Conservation (phyloP, 495 filamentous ascomycete species). For the Daldinia caldariorum region DNA sequence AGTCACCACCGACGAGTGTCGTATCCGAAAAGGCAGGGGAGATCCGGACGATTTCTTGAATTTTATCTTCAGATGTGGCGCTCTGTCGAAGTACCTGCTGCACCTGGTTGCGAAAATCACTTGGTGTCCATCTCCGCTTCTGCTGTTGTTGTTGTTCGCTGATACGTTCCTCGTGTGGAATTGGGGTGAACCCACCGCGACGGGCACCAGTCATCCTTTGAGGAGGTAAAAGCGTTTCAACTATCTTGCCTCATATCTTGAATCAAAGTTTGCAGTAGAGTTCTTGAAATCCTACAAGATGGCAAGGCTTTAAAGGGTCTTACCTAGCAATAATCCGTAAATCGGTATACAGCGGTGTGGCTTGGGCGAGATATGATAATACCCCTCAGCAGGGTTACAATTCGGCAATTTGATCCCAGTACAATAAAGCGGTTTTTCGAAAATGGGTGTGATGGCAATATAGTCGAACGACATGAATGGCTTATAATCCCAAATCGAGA, state of each 20-base stretch:
- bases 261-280: background rate
- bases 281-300: background rate
- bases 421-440: slow-evolving; percentile 4
- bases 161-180: slow-evolving; percentile 27
- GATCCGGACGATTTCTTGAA: slow-evolving; percentile 9
- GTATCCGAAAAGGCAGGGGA: slow-evolving; percentile 41
- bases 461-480: slow-evolving; percentile 16
- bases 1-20: slow-evolving; percentile 30
- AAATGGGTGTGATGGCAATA: slow-evolving; percentile 24
- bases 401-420: slow-evolving; percentile 11
- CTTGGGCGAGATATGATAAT: slow-evolving; percentile 7
- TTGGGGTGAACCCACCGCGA: slow-evolving; percentile 26
- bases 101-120: slow-evolving; percentile 35
- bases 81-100: slow-evolving; percentile 34
- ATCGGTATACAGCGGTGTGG: background rate
- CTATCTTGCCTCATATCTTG: background rate
- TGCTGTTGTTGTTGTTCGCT: slow-evolving; percentile 3
- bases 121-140: slow-evolving; percentile 17
- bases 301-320: background rate
- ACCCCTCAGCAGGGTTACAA: slow-evolving; percentile 35
- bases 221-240: background rate
- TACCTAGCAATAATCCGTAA: background rate
- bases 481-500: slow-evolving; percentile 21
- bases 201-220: slow-evolving; percentile 9
- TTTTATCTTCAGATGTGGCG: background rate